These are phyloP conservation scores for Luffa aegyptiaca DNA, from an alignment of 306 rosid genomes.

Conservation along the genomic window DNA sequence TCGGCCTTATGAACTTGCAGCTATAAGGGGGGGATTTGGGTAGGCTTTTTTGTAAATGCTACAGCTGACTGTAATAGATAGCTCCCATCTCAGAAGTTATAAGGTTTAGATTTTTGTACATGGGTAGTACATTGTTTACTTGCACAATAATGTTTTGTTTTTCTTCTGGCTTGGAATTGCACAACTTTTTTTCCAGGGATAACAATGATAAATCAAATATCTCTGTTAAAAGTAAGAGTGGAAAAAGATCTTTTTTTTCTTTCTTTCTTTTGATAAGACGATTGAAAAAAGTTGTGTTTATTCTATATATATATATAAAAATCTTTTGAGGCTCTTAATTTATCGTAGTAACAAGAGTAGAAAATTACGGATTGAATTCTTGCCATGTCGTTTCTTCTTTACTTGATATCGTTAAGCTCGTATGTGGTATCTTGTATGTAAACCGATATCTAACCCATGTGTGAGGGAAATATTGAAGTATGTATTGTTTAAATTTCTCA, in stretches of 20 bases:
- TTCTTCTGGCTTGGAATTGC: not conserved
- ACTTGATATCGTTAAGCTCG: not conserved
- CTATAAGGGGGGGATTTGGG: conserved; percentile 40
- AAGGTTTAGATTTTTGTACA: conserved; percentile 29
- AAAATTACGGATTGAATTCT: not conserved
- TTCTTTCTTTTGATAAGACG: no score
- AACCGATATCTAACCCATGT: not conserved
- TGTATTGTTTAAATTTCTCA: not conserved
- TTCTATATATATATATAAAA: not conserved
- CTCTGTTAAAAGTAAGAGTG: not conserved
- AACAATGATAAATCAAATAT: not conserved
- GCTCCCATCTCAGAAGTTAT: conserved; percentile 38
- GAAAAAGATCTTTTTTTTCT: not conserved
- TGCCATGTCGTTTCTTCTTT: not conserved
- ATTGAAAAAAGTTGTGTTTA: no score
- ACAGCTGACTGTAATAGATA: conserved; percentile 56
- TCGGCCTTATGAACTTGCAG: conserved; percentile 23
- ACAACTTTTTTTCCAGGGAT: not conserved
- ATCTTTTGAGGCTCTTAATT: not conserved
- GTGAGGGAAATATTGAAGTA: not conserved
- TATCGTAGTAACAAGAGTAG: not conserved
- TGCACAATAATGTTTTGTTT: not conserved
- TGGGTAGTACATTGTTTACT: not conserved
- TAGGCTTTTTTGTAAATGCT: conserved; percentile 58
- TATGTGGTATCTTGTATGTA: no score